phyloP scores from a whole-genome alignment of 345 rosid species.

The Capsella bursapastoris region DNA sequence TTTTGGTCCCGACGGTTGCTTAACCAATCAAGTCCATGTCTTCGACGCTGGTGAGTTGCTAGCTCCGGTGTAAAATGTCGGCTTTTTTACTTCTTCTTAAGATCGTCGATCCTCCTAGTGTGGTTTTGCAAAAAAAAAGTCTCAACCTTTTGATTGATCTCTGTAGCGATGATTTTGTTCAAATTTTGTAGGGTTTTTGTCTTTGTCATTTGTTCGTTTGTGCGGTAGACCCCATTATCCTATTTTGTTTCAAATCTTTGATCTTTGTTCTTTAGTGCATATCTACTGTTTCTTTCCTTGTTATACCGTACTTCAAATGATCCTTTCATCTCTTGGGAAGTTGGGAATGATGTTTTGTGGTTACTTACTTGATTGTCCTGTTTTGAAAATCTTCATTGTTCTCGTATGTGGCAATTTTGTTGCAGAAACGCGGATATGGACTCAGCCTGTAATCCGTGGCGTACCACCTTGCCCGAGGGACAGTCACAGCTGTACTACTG shows the following conservation, averaged over 20 bases:
- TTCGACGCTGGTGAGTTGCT: constrained; percentile 74
- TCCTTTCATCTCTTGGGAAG: not conserved
- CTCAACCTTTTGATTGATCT: constrained; percentile 33
- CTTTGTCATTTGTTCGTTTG: constrained; percentile 6
- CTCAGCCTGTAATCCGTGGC: constrained; percentile 71
- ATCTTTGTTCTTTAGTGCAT: constrained; percentile 11
- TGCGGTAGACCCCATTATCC: constrained; percentile 38
- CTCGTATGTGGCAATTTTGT: constrained; percentile 28
- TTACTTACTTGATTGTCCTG: not conserved
- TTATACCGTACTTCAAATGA: not conserved
- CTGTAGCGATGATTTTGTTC: not conserved
- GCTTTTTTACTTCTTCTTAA: not conserved
- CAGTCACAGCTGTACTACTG: constrained; percentile 89
- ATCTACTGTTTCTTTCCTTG: constrained; percentile 7
- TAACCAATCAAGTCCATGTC: constrained; percentile 91
- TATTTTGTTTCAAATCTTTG: constrained; percentile 13
- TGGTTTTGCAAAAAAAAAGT: constrained; percentile 20
- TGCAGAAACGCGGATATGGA: constrained; percentile 80
- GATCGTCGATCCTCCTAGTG: constrained; percentile 16
- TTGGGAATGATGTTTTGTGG: constrained; percentile 11
- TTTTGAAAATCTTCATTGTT: not conserved
- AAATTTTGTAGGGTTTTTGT: not conserved
- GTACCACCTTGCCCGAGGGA: constrained; percentile 80
- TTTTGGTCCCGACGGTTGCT: constrained; percentile 75
- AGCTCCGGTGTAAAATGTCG: not conserved